These are phyloP conservation scores for Spatholobus suberectus DNA, from an alignment of 306 rosid species.

Conservation along the genomic window DNA sequence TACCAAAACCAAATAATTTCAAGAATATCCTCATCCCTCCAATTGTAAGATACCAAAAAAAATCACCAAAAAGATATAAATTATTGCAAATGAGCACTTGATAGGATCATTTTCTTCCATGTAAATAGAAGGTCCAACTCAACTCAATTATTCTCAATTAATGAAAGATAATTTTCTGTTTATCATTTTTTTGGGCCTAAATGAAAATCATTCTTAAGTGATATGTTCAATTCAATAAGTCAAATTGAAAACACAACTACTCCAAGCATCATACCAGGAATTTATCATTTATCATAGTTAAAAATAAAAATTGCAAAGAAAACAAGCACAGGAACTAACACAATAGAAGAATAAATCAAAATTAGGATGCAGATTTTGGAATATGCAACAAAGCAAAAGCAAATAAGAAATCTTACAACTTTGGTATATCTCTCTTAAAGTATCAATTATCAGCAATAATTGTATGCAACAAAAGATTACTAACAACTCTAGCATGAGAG, in stretches of 20 bases:
- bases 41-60: neutral
- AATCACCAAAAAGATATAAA: neutral
- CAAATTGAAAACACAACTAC: neutral
- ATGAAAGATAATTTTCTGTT: neutral
- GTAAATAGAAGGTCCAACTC: conserved; percentile 1
- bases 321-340: neutral
- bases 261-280: conserved; percentile 28
- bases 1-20: neutral
- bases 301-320: conserved; percentile 3
- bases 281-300: neutral
- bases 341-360: neutral
- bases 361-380: neutral
- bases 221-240: neutral
- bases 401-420: neutral
- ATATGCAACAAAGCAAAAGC: conserved; percentile 8
- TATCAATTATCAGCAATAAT: conserved; percentile 1
- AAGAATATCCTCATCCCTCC: neutral
- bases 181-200: neutral
- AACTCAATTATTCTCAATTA: neutral
- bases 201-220: neutral
- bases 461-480: neutral
- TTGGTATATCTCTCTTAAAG: neutral
- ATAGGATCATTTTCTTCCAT: neutral
- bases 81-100: neutral
- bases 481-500: neutral